Evolutionary conservation across 108 stramenopile species (phyloP).

Genomic region (Cyclostephanos invisitatus): DNA sequence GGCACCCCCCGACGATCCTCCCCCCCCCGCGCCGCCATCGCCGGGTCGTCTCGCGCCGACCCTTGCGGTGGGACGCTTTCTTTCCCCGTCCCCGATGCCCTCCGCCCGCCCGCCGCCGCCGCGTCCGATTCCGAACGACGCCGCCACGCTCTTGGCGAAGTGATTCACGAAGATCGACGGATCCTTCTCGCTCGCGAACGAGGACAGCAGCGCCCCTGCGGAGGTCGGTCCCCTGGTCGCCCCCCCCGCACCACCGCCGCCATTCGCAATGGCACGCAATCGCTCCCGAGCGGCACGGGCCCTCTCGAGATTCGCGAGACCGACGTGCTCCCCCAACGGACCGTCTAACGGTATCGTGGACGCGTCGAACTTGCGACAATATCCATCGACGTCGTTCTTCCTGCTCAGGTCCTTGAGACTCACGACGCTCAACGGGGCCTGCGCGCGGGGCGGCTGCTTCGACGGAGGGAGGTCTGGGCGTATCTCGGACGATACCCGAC

Average conservation of each 20-base stretch:
- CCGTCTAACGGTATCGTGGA: slow-evolving; percentile 71
- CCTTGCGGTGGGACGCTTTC: slow-evolving; percentile 44
- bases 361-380: slow-evolving; percentile 63
- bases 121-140: slow-evolving; percentile 30
- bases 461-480: slow-evolving; percentile 58
- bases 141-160: slow-evolving; percentile 48
- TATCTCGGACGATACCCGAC: slow-evolving; percentile 75
- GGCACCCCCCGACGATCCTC: slow-evolving; percentile 13
- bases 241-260: slow-evolving; percentile 26
- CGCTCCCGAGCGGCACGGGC: slow-evolving; percentile 73
- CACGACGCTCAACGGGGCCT: slow-evolving; percentile 75
- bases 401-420: slow-evolving; percentile 64
- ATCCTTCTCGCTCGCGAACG: slow-evolving; percentile 69
- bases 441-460: slow-evolving; percentile 76
- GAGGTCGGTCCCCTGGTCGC: slow-evolving; percentile 39
- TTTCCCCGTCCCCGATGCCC: slow-evolving; percentile 24
- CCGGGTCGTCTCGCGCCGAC: slow-evolving; percentile 19
- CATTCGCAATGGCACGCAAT: slow-evolving; percentile 46
- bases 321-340: slow-evolving; percentile 30
- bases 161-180: slow-evolving; percentile 45
- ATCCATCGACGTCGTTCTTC: slow-evolving; percentile 80
- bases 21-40: slow-evolving; percentile 1
- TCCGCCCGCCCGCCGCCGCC: slow-evolving; percentile 10
- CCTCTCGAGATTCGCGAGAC: slow-evolving; percentile 58
- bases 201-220: slow-evolving; percentile 59